Conservation (phyloP, 768 basidiomycete genomes). For the Termitomyces heimii region DNA sequence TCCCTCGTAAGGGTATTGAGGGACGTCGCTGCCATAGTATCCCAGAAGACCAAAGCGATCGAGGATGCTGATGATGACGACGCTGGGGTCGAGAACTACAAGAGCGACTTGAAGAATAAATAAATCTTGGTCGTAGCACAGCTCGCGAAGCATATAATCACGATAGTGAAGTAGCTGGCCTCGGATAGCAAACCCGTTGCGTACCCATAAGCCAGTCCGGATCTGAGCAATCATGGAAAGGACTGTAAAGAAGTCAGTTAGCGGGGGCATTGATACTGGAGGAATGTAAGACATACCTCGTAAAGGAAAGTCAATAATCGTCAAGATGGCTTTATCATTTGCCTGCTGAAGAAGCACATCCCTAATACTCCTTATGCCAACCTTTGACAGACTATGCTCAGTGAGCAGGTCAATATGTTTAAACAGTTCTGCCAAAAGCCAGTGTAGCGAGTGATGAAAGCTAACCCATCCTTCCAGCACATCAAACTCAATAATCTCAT, state of each 20-base stretch:
- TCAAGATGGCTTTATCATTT: slow-evolving; percentile 64
- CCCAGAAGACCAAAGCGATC: slow-evolving; percentile 81
- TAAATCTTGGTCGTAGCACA: slow-evolving; percentile 94
- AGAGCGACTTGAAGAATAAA: slow-evolving; percentile 79
- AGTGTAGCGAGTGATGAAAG: slow-evolving; percentile 90
- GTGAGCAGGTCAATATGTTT: slow-evolving; percentile 73
- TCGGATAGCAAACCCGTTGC: slow-evolving; percentile 93
- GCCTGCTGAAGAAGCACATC: slow-evolving; percentile 58
- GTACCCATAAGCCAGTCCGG: slow-evolving; percentile 92
- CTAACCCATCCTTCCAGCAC: slow-evolving; percentile 80
- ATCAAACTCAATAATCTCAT: slow-evolving; percentile 70
- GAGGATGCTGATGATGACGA: slow-evolving; percentile 78
- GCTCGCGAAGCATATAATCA: slow-evolving; percentile 91
- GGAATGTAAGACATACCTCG: slow-evolving; percentile 46
- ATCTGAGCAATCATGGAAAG: slow-evolving; percentile 93
- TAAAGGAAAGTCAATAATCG: slow-evolving; percentile 83
- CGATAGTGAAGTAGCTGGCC: slow-evolving; percentile 95
- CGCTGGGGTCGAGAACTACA: slow-evolving; percentile 69
- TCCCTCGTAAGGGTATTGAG: slow-evolving; percentile 59
- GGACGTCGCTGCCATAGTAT: slow-evolving; percentile 72
- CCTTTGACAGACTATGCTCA: slow-evolving; percentile 42
- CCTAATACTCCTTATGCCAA: slow-evolving; percentile 48
- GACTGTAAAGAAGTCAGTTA: slow-evolving; percentile 34
- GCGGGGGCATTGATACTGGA: not conserved
- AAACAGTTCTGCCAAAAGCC: slow-evolving; percentile 84